Base-by-base conservation (phyloP, 2,329 filamentous ascomycete genomes). In the Aspergillus fructus region DNA sequence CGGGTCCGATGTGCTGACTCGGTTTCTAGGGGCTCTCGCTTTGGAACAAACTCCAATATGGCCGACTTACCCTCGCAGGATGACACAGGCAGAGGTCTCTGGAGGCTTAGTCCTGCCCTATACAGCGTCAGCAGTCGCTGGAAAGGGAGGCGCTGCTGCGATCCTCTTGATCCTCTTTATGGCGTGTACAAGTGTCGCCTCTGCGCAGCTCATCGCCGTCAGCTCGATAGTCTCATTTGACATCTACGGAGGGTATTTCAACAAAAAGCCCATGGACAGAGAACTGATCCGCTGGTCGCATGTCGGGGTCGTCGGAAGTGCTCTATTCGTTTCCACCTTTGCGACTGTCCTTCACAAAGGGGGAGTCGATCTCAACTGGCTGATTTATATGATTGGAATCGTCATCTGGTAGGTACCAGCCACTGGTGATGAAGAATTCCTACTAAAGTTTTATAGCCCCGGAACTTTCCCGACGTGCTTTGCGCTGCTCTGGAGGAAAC, bases 151-250 rank as follows among this genome's bases (percentile, higher is more conserved):
- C 19, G 73, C 73, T 0, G 69, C 65, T 2, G 65, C 65, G 4
- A 66, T 75, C 40, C 61, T 73, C 2, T 58, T 75, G 17, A 67
- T 72, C 15, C 67, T 71, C 3, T 76, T 76, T 63, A 75, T 75
- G 73, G 73, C 74, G 2, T 69, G 73, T 6, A 76, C 74, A 1
- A 81, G 77, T 3, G 80, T 79, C 0, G 74, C 80, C 3, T 80
- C 77, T 0, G 79, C 80, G 0, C 79, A 83, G 49, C 74, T 82
- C 12, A 81, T 83, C 49, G 79, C 80, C 0, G 79, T 81, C 0
- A 79, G 77, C 0, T 81, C 79, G 0, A 79, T 83, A 47, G 75
- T 83, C 41, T 79, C 76, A 24, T 83, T 82, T 49, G 80, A 83
- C 52, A 78, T 83, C 11, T 83, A 83, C 63, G 73, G 79, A 0